Evolutionary conservation across 140 eudicot genomes (phyloP), one percentile per base, ranked within the genome.

Genomic region (Flaveria floridana): DNA sequence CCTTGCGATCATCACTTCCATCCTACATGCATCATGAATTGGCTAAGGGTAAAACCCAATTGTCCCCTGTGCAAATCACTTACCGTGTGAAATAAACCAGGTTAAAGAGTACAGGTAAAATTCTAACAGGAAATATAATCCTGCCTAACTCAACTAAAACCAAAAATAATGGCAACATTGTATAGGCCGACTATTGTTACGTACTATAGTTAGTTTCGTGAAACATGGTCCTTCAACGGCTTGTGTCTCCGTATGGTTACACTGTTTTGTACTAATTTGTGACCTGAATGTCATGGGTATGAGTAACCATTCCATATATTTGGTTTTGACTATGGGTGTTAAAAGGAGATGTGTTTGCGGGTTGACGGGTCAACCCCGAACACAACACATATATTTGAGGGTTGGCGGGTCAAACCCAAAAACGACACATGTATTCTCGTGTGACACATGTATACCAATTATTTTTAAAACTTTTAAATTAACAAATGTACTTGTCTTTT

Each of bases 1-100:
- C 93, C 89, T n/a, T 91, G 97, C 81, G 87, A 69, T 68, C 97
- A 91, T 78, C 89, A 80, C 72, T 91, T 83, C 74, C 96, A 91
- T 19, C 58, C 85, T 3, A 61, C 82, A 64, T 88, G 95, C 80
- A 87, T 91, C 51, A 71, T 46, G 85, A 89, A 89, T 70, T 91
- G 97, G 97, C 96, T 91, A 18, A 85, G 79, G 83, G 82, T 91
- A 88, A 89, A 80, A 34, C 86, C 86, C 0, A 91, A 88, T 13
- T 91, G 97, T 70, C 96, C 96, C 1, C 87, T 91, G 18, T 91
- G 96, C 97, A 91, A 89, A 78, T 76, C 77, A 83, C 79, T 85
- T 61, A 77, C 87, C 81, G 71, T 70, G 74, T 86, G 76, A 66
- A 73, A 75, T 25, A 92, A 86, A 52, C 92, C 81, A 41, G 90